Base-by-base conservation (phyloP, 495 filamentous ascomycete genomes). In the Chaetomium cochliodes region DNA sequence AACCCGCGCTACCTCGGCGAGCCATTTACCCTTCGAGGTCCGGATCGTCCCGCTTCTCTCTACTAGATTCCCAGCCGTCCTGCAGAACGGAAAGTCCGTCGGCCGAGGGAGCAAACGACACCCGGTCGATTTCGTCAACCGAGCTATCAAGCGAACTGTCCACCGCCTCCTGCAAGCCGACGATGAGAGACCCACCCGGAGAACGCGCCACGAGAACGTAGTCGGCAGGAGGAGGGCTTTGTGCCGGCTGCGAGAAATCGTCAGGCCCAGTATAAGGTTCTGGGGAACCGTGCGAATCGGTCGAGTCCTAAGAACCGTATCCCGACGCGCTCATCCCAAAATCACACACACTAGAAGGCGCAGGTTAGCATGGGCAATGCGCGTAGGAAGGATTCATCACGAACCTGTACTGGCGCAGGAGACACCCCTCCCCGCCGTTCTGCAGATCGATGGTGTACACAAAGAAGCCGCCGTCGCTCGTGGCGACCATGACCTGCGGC, bases 401-500 rank as follows among this genome's bases (percentile, higher is more conserved):
- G 74, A 78, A 92, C 90, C 89, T 91, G 60, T 91, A 96, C 74
- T 96, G 92, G 72, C 96, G 96, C 41, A 91, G 86, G 65, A 98
- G 74, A 28, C 87, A 89, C 2, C 96, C 94, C 77, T 98, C 94
- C n/a, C 94, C 94, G 39, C 94, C 94, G 66, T 89, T 91, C 56
- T 96, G 92, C 81, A 98, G 83, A 72, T 98, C 93, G 47, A 98
- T 92, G 64, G 89, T 93, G 74, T 91, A 98, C 18, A 98, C 90
- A 68, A 93, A 97, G 70, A 96, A 98, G 25, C 87, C 87, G 16
- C 94, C 94, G 73, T 98, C 96, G 67, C 89, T 96, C 3, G 94
- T 98, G 15, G 97, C 96, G 2, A 98, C 91, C 93, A 98, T 97
- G 30, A 98, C 90, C 69, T 97, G 92, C 0, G 96, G 94, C 15